Conservation (phyloP, 2,329 filamentous ascomycete species). For the Ceratocystis eucalypticola region DNA sequence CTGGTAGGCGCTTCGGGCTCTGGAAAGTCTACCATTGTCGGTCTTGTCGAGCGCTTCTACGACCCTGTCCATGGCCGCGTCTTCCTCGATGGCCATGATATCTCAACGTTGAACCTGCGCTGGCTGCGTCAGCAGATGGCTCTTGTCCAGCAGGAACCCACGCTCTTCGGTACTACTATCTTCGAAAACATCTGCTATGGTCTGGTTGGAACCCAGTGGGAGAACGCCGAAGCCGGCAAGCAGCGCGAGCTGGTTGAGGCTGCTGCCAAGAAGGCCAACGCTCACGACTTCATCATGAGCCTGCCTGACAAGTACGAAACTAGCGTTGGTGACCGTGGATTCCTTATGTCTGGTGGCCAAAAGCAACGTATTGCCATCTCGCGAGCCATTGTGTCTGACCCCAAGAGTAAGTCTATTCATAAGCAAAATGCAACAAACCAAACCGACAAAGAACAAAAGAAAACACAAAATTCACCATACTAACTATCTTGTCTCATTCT, state of each 20-base stretch:
- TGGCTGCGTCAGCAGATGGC: slow-evolving; percentile 91
- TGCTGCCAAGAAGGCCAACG: slow-evolving; percentile 82
- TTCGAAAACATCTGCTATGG: slow-evolving; percentile 83
- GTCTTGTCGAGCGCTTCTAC: slow-evolving; percentile 88
- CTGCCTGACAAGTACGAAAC: slow-evolving; percentile 87
- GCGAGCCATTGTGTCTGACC: slow-evolving; percentile 76
- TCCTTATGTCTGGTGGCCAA: slow-evolving; percentile 84
- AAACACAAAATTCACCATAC: too few species aligned
- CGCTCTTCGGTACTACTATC: slow-evolving; percentile 80
- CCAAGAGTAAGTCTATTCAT: slow-evolving; percentile 44
- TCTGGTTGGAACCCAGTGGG: slow-evolving; percentile 68
- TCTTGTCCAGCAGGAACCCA: slow-evolving; percentile 84
- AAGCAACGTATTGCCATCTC: slow-evolving; percentile 96
- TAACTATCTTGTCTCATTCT: slow-evolving; percentile 1
- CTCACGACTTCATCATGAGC: slow-evolving; percentile 74
- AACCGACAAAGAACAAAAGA: neutral
- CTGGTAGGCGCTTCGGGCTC: slow-evolving; percentile 88
- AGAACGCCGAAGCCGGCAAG: slow-evolving; percentile 53
- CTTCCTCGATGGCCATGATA: slow-evolving; percentile 68
- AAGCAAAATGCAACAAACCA: neutral
- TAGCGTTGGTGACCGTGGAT: slow-evolving; percentile 88
- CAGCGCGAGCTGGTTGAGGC: slow-evolving; percentile 59
- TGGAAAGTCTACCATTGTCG: slow-evolving; percentile 89
- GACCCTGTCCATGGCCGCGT: slow-evolving; percentile 70
- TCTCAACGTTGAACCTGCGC: slow-evolving; percentile 66